Base-by-base conservation (phyloP, 176 grass and related monocot species). In the Thinopyrum elongatum region DNA sequence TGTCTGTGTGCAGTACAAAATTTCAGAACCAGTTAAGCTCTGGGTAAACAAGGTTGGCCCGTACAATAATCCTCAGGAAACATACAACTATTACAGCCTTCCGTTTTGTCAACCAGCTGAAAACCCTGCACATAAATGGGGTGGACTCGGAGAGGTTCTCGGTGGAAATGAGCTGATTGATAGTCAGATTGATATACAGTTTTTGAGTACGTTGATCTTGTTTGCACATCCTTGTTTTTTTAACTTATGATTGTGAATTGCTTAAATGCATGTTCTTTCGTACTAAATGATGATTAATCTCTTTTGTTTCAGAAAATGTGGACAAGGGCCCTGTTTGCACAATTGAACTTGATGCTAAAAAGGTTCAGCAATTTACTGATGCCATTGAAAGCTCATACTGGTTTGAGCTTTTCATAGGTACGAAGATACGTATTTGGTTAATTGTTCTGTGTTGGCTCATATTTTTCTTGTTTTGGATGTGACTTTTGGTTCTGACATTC, bases 41-140 rank as follows among this genome's bases (percentile, higher is more conserved):
- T 99, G 97, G 97, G 97, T 99, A 87, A 99, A 99, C 92, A 99
- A 99, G 87, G 97, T 99, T 72, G 97, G 97, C 31, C 97, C 97
- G 3, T 99, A 99, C 82, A 99, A 99, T 86, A 99, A 99, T 68
- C 97, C 97, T 34, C 97, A 99, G 84, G 97, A 99, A 57, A 99
- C 97, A 23, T 99, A 99, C 89, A 99, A 99, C 84, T 99, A 99
- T 67, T 99, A 99, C 80, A 94, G 63, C 83, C 94, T 99, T 68
- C 97, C 97, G 65, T 99, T 99, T 91, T 99, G 97, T 83, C 90
- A 93, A 82, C 88, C 74, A 81, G 87, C 90, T 63, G 97, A 92
- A 90, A 96, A 99, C 78, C 90, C 90, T 28, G 71, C 53, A 22
- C 97, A 99, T 65, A 99, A 95, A 92, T 99, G 97, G 97, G 92